Evolutionary conservation across 768 basidiomycete species (phyloP).

Genomic region (Strobilomyces confusus): DNA sequence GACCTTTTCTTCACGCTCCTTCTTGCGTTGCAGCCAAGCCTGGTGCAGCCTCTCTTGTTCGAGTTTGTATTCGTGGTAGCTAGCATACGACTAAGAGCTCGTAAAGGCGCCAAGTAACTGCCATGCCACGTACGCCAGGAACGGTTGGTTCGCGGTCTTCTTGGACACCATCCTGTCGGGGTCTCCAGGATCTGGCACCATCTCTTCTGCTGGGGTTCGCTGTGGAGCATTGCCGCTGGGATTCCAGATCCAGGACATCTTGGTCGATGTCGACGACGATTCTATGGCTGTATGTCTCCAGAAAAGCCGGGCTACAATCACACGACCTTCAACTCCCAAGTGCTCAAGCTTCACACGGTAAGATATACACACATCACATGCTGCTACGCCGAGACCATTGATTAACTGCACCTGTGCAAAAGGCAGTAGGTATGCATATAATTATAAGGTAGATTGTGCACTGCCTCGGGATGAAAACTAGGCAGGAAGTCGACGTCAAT

Average conservation of each 20-base stretch:
- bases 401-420: constrained; percentile 31
- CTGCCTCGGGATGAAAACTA: constrained; percentile 21
- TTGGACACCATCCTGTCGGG: constrained; percentile 69
- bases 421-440: constrained; percentile 33
- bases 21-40: constrained; percentile 66
- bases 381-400: constrained; percentile 18
- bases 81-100: constrained; percentile 26
- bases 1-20: constrained; percentile 67
- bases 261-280: not conserved
- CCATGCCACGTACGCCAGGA: constrained; percentile 60
- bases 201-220: constrained; percentile 41
- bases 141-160: constrained; percentile 83
- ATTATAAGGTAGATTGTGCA: constrained; percentile 36
- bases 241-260: constrained; percentile 69
- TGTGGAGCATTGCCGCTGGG: constrained; percentile 35
- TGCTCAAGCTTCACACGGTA: no score
- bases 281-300: not conserved
- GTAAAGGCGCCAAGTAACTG: not conserved
- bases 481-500: constrained; percentile 25
- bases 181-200: constrained; percentile 60
- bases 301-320: not conserved
- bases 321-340: not conserved
- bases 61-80: constrained; percentile 64
- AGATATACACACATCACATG: no score
- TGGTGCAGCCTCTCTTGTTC: constrained; percentile 57